Evolutionary conservation across 2,329 filamentous ascomycete species (phyloP), one percentile per base, ranked within the genome.

Genomic region (Didymella keratinophila): DNA sequence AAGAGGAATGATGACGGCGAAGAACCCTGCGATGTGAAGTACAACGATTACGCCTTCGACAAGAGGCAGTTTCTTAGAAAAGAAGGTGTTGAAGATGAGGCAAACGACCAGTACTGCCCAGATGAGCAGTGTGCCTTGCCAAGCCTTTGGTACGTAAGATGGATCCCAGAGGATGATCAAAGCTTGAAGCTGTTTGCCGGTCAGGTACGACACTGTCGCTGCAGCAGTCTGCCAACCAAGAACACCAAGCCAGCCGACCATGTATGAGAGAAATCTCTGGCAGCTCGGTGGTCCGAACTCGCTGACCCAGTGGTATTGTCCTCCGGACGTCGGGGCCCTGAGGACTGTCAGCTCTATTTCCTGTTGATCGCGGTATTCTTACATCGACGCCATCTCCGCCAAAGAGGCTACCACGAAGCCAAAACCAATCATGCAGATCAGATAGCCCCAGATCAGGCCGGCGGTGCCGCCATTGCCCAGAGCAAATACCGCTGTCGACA

Each of bases 41-140:
- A 71, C 41, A 6, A 71, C 55, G 36, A 62, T 52, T 14, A 67
- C 37, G 4, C 61, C 54, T 47, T 71, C 64, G 44, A 69, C 52
- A n/a, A 61, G 77, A 75, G 68, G 78, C 69, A 52, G 76, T 21
- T 62, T 58, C 48, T 74, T 76, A 18, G 75, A 73, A 1, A 79
- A 58, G 6, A 77, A 45, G 12, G 76, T 78, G 55, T 80, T 78
- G 14, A 79, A 74, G 34, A 81, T 71, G 1, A 81, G 62, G 0
- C 78, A 81, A 18, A 62, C 59, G 2, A 70, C 14, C 9, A 58
- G 27, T 18, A 64, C 36, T 12, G 47, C 54, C 39, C 79, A 73
- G 6, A 78, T 77, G 60, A n/a, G 74, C 70, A 36, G 80, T 64
- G 81, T 84, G 1, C 75, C 64, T n/a, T 85, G 80, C 80, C 80